phyloP scores from a whole-genome alignment of 306 rosid species.

The Vachellia pachyceras region DNA sequence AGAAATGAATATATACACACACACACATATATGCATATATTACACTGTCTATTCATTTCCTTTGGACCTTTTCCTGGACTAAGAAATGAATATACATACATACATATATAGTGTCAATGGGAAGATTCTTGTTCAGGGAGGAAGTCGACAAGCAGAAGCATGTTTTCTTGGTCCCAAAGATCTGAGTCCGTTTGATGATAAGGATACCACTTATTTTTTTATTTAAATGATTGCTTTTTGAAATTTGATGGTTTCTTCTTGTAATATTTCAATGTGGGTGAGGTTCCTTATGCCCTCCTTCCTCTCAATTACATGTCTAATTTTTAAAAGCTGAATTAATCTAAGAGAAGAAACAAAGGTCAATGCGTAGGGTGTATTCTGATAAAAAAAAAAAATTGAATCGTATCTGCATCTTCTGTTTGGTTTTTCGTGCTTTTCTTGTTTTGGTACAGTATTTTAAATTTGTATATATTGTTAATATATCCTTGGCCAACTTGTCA shows the following conservation, averaged over 20 bases:
- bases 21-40: too few species aligned
- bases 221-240: slow-evolving; percentile 61
- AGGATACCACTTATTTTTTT: slow-evolving; percentile 51
- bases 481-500: slow-evolving; percentile 35
- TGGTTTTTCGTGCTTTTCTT: slow-evolving; percentile 52
- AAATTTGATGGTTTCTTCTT: slow-evolving; percentile 83
- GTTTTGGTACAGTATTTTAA: slow-evolving; percentile 40
- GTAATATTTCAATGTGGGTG: slow-evolving; percentile 66
- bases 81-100: slow-evolving; percentile 14
- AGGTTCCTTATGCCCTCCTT: slow-evolving; percentile 31
- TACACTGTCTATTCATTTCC: slow-evolving; percentile 31
- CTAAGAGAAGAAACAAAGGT: slow-evolving; percentile 57
- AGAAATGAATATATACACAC: slow-evolving; percentile 12
- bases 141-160: slow-evolving; percentile 77
- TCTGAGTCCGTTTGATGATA: slow-evolving; percentile 63
- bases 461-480: not conserved
- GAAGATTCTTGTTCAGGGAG: slow-evolving; percentile 70
- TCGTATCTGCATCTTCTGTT: slow-evolving; percentile 43
- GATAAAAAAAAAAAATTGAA: slow-evolving; percentile 42
- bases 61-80: slow-evolving; percentile 26
- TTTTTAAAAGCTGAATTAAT: slow-evolving; percentile 36
- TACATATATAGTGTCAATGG: slow-evolving; percentile 48
- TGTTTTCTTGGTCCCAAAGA: slow-evolving; percentile 64
- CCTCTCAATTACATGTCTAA: slow-evolving; percentile 39
- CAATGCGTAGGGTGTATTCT: slow-evolving; percentile 66